These are phyloP conservation scores for Nigrospora osmanthi DNA, from an alignment of 2,329 filamentous ascomycete genomes.

Conservation along the genomic window DNA sequence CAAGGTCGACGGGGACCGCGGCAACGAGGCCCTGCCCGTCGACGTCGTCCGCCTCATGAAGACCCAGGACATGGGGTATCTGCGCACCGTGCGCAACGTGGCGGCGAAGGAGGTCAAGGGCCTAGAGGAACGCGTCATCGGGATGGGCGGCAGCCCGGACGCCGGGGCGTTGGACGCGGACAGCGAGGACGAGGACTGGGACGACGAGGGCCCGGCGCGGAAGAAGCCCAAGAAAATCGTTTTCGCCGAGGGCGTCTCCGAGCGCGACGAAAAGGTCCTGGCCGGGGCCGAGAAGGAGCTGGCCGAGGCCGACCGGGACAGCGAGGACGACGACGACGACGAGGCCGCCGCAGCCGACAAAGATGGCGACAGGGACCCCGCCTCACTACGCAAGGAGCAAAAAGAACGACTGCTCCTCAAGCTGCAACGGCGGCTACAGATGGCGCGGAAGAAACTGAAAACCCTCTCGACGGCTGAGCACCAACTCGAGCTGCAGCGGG, in stretches of 20 bases:
- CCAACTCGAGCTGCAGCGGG: constrained; percentile 49
- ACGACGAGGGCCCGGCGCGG: constrained; percentile 15
- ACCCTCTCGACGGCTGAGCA: constrained; percentile 47
- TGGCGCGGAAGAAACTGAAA: constrained; percentile 45
- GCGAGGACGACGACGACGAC: constrained; percentile 25
- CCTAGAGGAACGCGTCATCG: constrained; percentile 45
- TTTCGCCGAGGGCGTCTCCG: constrained; percentile 35
- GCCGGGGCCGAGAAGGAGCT: constrained; percentile 8
- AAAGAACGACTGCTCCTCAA: constrained; percentile 33
- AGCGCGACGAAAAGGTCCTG: constrained; percentile 20
- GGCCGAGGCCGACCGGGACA: constrained; percentile 5
- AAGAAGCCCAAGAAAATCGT: constrained; percentile 39
- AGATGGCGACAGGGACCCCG: constrained; percentile 21
- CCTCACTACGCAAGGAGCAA: constrained; percentile 27
- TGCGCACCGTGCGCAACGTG: constrained; percentile 54
- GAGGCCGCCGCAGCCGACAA: constrained; percentile 25
- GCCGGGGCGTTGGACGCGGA: constrained; percentile 14
- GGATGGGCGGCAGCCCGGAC: constrained; percentile 27
- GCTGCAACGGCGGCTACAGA: constrained; percentile 39
- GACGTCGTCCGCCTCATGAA: constrained; percentile 57
- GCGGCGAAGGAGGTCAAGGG: constrained; percentile 47
- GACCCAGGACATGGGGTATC: constrained; percentile 60
- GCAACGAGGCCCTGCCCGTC: constrained; percentile 45
- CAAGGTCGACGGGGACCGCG: constrained; percentile 48
- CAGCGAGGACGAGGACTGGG: constrained; percentile 18